A percentile compares a stretch with the other conserved stretches of the same genome.
These are phyloP conservation scores for Anthracocystis panici-leucophaei DNA, from an alignment of 1,284 basidiomycete genomes.

Conservation along the genomic window DNA sequence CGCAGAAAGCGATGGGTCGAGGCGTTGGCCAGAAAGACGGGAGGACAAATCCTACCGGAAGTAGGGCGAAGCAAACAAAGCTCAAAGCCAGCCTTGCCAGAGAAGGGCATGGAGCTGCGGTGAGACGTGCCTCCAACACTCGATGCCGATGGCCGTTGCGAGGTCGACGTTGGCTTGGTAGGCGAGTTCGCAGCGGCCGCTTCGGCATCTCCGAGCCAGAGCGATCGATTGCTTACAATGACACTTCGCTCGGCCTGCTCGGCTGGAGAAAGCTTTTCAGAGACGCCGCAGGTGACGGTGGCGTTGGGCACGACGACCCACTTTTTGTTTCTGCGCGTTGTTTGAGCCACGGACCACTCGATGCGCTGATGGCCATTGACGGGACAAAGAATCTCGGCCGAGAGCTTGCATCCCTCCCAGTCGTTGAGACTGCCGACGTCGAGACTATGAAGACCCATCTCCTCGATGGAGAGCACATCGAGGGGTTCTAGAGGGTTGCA, in stretches of 20 bases:
- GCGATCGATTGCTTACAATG: slow-evolving; percentile 51
- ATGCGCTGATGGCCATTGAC: slow-evolving; percentile 36
- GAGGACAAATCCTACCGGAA: slow-evolving; percentile 23
- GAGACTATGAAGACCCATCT: slow-evolving; percentile 63
- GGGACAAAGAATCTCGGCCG: slow-evolving; percentile 48
- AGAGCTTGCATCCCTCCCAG: slow-evolving; percentile 60
- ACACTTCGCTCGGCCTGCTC: slow-evolving; percentile 51
- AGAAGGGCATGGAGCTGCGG: slow-evolving; percentile 39
- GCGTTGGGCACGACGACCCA: slow-evolving; percentile 58
- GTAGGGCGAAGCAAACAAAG: slow-evolving; percentile 51
- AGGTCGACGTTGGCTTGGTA: neutral
- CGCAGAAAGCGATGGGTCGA: slow-evolving; percentile 50
- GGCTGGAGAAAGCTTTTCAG: slow-evolving; percentile 6
- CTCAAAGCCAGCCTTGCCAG: slow-evolving; percentile 54
- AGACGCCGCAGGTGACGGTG: slow-evolving; percentile 21
- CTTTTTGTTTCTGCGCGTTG: slow-evolving; percentile 49
- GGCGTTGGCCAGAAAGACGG: slow-evolving; percentile 51
- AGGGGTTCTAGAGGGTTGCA: slow-evolving; percentile 55
- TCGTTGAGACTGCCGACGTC: slow-evolving; percentile 60
- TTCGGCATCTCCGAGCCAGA: slow-evolving; percentile 28
- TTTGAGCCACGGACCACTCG: slow-evolving; percentile 55
- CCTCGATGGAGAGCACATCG: slow-evolving; percentile 62
- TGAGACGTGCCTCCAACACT: slow-evolving; percentile 2
- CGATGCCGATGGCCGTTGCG: no score
- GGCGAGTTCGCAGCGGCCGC: neutral